Conservation (phyloP, 1,139 yeast species). For the Magnusiomyces sp. region DNA sequence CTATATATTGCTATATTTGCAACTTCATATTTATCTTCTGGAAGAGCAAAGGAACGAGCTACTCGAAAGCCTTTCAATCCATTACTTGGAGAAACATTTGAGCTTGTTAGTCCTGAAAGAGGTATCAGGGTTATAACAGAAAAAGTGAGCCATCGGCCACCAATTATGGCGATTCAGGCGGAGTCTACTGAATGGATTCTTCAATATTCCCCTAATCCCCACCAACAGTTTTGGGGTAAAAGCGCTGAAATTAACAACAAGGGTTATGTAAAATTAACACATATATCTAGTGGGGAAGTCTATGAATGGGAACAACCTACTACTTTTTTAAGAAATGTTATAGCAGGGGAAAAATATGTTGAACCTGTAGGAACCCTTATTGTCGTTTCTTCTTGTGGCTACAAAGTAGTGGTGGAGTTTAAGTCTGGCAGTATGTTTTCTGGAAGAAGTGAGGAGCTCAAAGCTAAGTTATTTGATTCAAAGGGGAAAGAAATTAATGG, state of each 20-base stretch:
- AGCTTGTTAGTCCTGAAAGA: conserved; percentile 68
- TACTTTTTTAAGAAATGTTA: conserved; percentile 70
- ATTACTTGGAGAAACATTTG: conserved; percentile 78
- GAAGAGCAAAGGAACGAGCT: conserved; percentile 66
- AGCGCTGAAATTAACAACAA: conserved; percentile 72
- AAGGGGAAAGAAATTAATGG: conserved; percentile 27
- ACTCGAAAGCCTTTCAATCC: conserved; percentile 90
- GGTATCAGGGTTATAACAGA: conserved; percentile 66
- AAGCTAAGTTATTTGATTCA: conserved; percentile 44
- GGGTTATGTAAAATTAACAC: conserved; percentile 53
- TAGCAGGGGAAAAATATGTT: conserved; percentile 92
- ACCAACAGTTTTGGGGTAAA: conserved; percentile 94
- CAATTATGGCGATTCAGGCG: conserved; percentile 68
- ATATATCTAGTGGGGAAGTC: conserved; percentile 55
- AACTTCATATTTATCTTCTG: conserved; percentile 58
- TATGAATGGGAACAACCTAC: conserved; percentile 80
- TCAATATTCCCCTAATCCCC: conserved; percentile 65
- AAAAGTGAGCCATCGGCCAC: conserved; percentile 77
- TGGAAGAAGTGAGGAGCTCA: conserved; percentile 77
- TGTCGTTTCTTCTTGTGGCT: conserved; percentile 59
- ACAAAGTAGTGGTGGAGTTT: conserved; percentile 62
- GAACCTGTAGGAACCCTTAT: conserved; percentile 74
- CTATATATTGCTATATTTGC: conserved; percentile 77
- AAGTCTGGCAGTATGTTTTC: conserved; percentile 69
- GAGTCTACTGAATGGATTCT: conserved; percentile 73